Percentiles rank a stretch among this genome's conserved stretches.
Evolutionary conservation across 2,329 filamentous ascomycete species (phyloP).

Genomic region (Curvularia sp.): DNA sequence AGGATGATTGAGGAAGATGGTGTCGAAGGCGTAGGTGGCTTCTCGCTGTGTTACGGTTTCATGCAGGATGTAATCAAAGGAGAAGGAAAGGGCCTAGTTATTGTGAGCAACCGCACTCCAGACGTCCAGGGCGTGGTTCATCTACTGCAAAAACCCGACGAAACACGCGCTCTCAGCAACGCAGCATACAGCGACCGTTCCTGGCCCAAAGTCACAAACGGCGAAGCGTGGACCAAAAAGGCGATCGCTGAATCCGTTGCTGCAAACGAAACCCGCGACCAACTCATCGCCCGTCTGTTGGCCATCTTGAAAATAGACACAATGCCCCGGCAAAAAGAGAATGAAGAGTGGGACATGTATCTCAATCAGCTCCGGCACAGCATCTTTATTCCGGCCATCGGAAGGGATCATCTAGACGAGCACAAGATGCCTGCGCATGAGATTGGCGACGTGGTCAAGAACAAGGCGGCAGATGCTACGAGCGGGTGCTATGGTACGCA

Average conservation of each 20-base stretch:
- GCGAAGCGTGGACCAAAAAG: constrained; percentile 60
- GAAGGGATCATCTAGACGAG: constrained; percentile 53
- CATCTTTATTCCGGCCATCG: constrained; percentile 66
- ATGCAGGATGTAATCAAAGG: constrained; percentile 53
- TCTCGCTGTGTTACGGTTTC: constrained; percentile 67
- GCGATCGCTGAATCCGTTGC: constrained; percentile 57
- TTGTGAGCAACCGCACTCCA: constrained; percentile 68
- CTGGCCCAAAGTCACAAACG: constrained; percentile 68
- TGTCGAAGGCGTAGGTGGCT: constrained; percentile 66
- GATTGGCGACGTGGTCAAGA: constrained; percentile 52
- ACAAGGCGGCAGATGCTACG: constrained; percentile 47
- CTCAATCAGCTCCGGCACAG: constrained; percentile 64
- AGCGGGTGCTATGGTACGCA: constrained; percentile 68
- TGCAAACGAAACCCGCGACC: constrained; percentile 54
- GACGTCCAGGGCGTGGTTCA: constrained; percentile 59
- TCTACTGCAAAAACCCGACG: constrained; percentile 56
- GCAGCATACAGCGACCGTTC: constrained; percentile 64
- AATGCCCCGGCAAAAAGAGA: constrained; percentile 58
- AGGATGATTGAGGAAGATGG: constrained; percentile 62
- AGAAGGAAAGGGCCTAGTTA: constrained; percentile 52
- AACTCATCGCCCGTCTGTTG: constrained; percentile 61
- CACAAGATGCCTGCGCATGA: constrained; percentile 47
- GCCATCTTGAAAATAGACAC: constrained; percentile 62
- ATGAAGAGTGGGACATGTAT: constrained; percentile 62
- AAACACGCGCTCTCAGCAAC: constrained; percentile 68